Conservation (phyloP, 345 rosid genomes). For the Hypericum perforatum region DNA sequence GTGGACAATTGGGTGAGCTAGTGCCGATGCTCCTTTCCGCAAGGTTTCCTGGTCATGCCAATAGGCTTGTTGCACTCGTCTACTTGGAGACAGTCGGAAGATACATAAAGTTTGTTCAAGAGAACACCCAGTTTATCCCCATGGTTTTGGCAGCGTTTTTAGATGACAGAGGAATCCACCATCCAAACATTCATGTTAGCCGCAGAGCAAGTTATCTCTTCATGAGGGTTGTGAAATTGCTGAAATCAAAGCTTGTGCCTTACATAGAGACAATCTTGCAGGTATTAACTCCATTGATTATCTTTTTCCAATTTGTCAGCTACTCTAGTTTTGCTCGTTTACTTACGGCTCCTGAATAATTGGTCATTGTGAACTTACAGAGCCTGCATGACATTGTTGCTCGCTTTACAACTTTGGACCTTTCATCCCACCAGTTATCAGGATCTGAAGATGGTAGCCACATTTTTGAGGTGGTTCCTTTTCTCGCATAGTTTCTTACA, state of each 20-base stretch:
- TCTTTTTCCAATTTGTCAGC: not conserved
- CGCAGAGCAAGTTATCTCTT: conserved; percentile 86
- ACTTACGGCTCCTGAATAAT: conserved; percentile 1
- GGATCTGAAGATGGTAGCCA: conserved; percentile 83
- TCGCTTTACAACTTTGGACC: conserved; percentile 45
- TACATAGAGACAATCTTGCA: conserved; percentile 73
- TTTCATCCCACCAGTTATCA: conserved; percentile 33
- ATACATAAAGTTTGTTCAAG: conserved; percentile 77
- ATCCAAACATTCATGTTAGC: conserved; percentile 65
- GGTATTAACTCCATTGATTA: conserved; percentile 29
- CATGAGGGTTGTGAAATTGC: conserved; percentile 74
- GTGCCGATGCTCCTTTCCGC: conserved; percentile 69
- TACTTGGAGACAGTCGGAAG: conserved; percentile 77
- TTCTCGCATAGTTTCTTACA: no score
- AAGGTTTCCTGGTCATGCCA: conserved; percentile 72
- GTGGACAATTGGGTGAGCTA: conserved; percentile 57
- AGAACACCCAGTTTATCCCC: conserved; percentile 56
- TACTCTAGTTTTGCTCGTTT: not conserved
- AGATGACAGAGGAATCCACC: conserved; percentile 94
- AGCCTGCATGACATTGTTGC: conserved; percentile 73
- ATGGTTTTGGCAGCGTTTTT: conserved; percentile 73
- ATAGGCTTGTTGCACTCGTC: conserved; percentile 74
- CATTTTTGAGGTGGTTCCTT: conserved; percentile 71
- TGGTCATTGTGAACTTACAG: conserved; percentile 29
- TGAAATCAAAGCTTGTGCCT: conserved; percentile 86